Evolutionary conservation across 768 basidiomycete genomes (phyloP).

Genomic region (Tricholoma matsutake): DNA sequence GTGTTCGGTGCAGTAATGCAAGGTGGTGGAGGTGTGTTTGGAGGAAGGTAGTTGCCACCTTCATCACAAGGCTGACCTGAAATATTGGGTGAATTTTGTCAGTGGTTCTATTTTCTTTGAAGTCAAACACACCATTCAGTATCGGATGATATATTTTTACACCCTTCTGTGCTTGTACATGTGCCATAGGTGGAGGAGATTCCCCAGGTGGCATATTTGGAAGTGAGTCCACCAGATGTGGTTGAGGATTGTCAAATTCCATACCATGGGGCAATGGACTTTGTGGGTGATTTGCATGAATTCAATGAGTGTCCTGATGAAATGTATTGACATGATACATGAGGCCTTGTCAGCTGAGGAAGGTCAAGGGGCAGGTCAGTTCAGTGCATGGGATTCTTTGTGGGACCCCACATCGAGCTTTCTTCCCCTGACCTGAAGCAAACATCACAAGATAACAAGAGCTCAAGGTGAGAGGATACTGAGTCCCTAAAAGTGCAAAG

Average conservation of each 20-base stretch:
- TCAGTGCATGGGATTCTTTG: not conserved
- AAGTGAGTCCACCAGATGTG: not conserved
- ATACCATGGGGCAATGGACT: not conserved
- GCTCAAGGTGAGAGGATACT: too few species aligned
- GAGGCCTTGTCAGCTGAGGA: not conserved
- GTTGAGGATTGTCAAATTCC: not conserved
- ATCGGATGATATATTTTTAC: not conserved
- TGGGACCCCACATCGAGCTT: not conserved
- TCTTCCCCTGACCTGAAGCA: not conserved
- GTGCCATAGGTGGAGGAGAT: not conserved
- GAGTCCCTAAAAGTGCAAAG: not conserved
- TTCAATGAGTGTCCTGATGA: not conserved
- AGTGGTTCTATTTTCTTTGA: not conserved
- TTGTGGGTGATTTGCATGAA: not conserved
- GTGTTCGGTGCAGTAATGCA: not conserved
- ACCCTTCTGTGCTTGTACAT: not conserved
- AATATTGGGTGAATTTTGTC: not conserved
- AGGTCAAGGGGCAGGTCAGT: not conserved
- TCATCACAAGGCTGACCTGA: slow-evolving; percentile 5
- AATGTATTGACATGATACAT: not conserved
- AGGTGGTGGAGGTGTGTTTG: slow-evolving; percentile 1
- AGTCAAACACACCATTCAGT: not conserved
- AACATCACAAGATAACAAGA: not conserved
- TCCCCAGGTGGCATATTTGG: not conserved
- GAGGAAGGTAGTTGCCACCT: not conserved